Evolutionary conservation across 2,329 filamentous ascomycete genomes (phyloP).

Genomic region (Parastagonospora nodorum): DNA sequence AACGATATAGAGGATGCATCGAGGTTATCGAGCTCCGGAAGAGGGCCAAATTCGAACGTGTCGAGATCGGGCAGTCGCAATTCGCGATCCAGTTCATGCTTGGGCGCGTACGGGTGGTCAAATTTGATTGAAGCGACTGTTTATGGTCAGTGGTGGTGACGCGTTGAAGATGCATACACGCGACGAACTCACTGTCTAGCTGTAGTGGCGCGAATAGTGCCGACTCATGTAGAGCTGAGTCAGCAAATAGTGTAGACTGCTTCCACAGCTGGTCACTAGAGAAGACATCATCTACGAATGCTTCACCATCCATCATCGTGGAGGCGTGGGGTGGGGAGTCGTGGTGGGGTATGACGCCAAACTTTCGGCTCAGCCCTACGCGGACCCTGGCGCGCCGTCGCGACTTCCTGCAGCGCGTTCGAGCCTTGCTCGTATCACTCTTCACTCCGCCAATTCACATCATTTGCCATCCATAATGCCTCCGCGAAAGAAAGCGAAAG

Average conservation of each 20-base stretch:
- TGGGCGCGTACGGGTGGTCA: conserved; percentile 48
- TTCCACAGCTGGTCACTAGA: conserved; percentile 66
- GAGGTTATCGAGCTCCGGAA: conserved; percentile 40
- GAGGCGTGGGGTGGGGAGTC: conserved; percentile 7
- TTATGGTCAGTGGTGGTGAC: conserved; percentile 28
- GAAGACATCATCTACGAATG: conserved; percentile 62
- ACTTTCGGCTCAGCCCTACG: conserved; percentile 34
- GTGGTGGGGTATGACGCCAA: conserved; percentile 39
- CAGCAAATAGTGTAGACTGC: conserved; percentile 54
- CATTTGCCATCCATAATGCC: conserved; percentile 58
- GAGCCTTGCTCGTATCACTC: background rate
- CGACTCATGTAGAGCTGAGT: conserved; percentile 25
- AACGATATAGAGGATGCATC: conserved; percentile 38
- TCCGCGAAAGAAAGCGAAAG: conserved; percentile 70
- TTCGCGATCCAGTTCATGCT: conserved; percentile 38
- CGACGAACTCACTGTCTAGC: conserved; percentile 43
- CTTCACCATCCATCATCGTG: conserved; percentile 28
- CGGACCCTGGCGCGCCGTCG: conserved; percentile 18
- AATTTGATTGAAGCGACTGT: conserved; percentile 44
- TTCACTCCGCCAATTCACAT: conserved; percentile 1
- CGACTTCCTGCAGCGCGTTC: conserved; percentile 17
- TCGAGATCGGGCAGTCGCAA: conserved; percentile 47
- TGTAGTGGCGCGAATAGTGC: conserved; percentile 41
- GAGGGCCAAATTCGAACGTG: conserved; percentile 46
- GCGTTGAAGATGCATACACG: conserved; percentile 27